Evolutionary conservation across 139 green algal genomes (phyloP).

Genomic region (Nannochloris sp.): DNA sequence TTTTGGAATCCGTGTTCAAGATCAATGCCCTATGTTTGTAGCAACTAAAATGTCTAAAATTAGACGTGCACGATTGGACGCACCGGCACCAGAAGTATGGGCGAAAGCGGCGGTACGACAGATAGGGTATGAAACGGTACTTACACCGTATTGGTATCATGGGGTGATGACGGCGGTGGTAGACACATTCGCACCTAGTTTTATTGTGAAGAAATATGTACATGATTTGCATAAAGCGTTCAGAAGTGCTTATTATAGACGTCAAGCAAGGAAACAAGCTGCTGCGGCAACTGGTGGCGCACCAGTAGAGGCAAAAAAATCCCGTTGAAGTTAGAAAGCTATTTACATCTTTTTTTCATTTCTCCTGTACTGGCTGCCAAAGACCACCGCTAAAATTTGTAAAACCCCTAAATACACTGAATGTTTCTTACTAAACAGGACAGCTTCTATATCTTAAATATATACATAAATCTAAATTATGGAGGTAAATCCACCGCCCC

Average conservation of each 20-base stretch:
- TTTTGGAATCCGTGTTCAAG: slow-evolving; percentile 58
- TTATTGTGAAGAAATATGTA: slow-evolving; percentile 39
- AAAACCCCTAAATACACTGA: too few relatives aligned
- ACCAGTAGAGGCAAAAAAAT: slow-evolving; percentile 1
- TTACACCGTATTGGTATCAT: slow-evolving; percentile 65
- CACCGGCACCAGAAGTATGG: slow-evolving; percentile 41
- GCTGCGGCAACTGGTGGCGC: background rate
- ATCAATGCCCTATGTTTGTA: slow-evolving; percentile 72
- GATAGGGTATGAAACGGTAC: slow-evolving; percentile 48
- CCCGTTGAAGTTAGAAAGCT: background rate
- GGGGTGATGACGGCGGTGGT: slow-evolving; percentile 38
- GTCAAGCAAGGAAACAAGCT: slow-evolving; percentile 2
- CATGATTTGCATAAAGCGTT: slow-evolving; percentile 37
- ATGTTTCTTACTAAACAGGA: too few relatives aligned
- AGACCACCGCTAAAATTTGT: too few relatives aligned
- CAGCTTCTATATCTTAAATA: too few relatives aligned
- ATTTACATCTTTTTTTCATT: background rate
- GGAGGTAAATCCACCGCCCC: background rate
- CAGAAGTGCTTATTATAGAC: slow-evolving; percentile 25
- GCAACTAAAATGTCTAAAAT: slow-evolving; percentile 84
- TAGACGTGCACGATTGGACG: slow-evolving; percentile 33
- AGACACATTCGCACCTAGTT: slow-evolving; percentile 8
- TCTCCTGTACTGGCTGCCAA: background rate
- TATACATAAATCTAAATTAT: background rate
- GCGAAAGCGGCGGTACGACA: slow-evolving; percentile 28